These are phyloP conservation scores for Datisca glomerata DNA, from an alignment of 306 rosid genomes.

Conservation along the genomic window DNA sequence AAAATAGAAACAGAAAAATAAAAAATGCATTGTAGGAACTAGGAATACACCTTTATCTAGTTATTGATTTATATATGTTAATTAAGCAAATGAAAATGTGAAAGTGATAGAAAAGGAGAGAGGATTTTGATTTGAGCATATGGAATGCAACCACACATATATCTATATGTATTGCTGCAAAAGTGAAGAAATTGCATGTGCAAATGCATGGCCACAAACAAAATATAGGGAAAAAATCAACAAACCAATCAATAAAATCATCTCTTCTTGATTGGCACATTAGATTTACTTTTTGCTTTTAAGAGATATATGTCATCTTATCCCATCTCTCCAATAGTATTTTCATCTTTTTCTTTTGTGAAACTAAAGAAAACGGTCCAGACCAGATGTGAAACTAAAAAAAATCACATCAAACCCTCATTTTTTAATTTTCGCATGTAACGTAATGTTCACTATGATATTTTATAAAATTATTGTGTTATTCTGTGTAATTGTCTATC, in stretches of 20 bases:
- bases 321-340: neutral
- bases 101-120: neutral
- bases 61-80: too few relatives aligned
- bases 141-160: neutral
- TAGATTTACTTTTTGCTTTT: conserved; percentile 12
- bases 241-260: conserved; percentile 5
- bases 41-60: too few relatives aligned
- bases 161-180: too few relatives aligned
- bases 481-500: too few relatives aligned
- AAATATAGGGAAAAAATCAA: too few relatives aligned
- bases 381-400: too few relatives aligned
- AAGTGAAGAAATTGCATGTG: neutral
- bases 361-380: too few relatives aligned
- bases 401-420: too few relatives aligned
- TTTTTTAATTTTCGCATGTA: too few relatives aligned
- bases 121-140: neutral
- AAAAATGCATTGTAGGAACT: neutral
- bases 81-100: neutral
- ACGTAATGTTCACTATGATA: too few relatives aligned
- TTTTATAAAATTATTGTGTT: too few relatives aligned
- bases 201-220: conserved; percentile 10
- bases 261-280: conserved; percentile 13
- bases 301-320: neutral
- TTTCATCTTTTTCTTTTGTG: neutral
- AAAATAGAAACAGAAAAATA: neutral